These are phyloP conservation scores for Leishmania braziliensis DNA, from an alignment of 208 protist genomes.

Conservation along the genomic window DNA sequence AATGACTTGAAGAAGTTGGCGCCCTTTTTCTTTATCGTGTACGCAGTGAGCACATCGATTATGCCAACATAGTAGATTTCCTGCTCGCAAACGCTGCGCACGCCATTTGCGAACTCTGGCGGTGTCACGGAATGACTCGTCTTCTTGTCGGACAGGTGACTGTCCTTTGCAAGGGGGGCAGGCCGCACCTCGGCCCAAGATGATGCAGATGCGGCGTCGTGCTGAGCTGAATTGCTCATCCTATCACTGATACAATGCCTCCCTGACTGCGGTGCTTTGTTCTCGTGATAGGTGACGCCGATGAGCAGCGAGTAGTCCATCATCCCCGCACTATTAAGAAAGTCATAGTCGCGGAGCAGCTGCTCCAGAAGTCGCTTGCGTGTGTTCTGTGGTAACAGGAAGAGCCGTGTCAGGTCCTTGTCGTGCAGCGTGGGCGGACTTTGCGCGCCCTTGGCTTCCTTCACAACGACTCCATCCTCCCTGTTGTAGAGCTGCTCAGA, in stretches of 20 bases:
- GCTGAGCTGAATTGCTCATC: constrained; percentile 34
- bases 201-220: background rate
- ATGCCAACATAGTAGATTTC: constrained; percentile 90
- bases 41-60: constrained; percentile 86
- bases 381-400: constrained; percentile 54
- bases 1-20: constrained; percentile 91
- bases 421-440: constrained; percentile 69
- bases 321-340: constrained; percentile 45
- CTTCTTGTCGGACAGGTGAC: background rate
- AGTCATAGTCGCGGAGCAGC: constrained; percentile 69
- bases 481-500: background rate
- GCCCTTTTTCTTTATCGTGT: constrained; percentile 80
- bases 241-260: constrained; percentile 50
- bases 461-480: constrained; percentile 28
- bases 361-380: constrained; percentile 55
- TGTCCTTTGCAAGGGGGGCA: background rate
- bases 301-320: constrained; percentile 92
- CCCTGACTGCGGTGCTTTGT: constrained; percentile 41
- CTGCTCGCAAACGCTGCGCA: constrained; percentile 68
- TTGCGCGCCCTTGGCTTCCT: constrained; percentile 40
- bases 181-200: constrained; percentile 25
- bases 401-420: constrained; percentile 84
- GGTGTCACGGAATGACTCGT: background rate
- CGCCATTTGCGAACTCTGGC: constrained; percentile 49
- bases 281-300: constrained; percentile 75